Base-by-base conservation (phyloP, 768 basidiomycete genomes). In the Rubroboletus satanas region DNA sequence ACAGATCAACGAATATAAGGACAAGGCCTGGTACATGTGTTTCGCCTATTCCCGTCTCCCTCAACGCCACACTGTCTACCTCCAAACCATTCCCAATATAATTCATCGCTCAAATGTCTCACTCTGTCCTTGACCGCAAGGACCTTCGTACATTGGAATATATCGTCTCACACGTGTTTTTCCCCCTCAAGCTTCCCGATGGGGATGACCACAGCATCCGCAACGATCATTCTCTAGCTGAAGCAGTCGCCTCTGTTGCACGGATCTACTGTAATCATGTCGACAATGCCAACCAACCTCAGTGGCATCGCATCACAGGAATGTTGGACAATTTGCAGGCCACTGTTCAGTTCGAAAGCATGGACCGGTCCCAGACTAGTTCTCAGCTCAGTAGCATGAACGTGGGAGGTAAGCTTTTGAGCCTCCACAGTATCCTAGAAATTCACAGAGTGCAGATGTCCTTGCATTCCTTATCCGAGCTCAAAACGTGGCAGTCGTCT, bases 401-500 rank as follows among this genome's bases (percentile, higher is more conserved):
- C 17, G 36, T 32, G 0, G 58, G 58, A 43, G 59, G 59, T 60
- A 33, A 23, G 52, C 3, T 12, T 14, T 21, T n/a, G 29, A 18
- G 7, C 18, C 7, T 18, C 18, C 7, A 4, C n/a, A 5, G 11
- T 15, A 2, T 33, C 18, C 4, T 15, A 15, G 21, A 21, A 29
- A n/a, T 51, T 46, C 14, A 42, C 8, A 3, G 5, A 9, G 0
- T 14, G 4, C 11, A 81, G 81, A 73, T 45, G 62, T 70, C 8
- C 53, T 76, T 3, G 66, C 67, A 15, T 68, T 78, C 18, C 18
- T 32, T 18, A 31, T 45, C 4, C n/a, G 45, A 9, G 23, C 43
- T 17, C 43, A 44, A 17, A 83, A 83, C 43, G 79, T 76, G 3
- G 78, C 71, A 6, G 49, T 83, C 4, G 62, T 82, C n/a, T 57